Percentiles rank a stretch among this genome's conserved stretches.
Evolutionary conservation across 164 flowering plant genomes (phyloP).

Genomic region (Dillenia turbinata): DNA sequence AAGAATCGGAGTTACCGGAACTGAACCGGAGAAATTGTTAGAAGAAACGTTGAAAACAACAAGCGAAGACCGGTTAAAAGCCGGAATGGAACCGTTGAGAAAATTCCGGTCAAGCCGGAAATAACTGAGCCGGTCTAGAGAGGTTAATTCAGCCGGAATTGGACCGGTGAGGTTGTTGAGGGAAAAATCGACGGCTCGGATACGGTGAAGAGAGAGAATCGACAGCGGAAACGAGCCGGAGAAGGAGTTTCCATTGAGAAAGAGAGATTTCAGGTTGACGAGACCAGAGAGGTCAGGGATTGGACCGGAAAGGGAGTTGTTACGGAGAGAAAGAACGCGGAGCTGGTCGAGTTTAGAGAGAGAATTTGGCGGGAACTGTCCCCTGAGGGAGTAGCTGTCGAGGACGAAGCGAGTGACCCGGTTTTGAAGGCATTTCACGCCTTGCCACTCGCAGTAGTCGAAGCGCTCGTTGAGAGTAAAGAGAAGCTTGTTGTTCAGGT

Average conservation of each 20-base stretch:
- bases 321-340: slow-evolving; percentile 66
- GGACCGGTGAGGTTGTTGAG: slow-evolving; percentile 55
- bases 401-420: slow-evolving; percentile 53
- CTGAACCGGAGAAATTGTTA: slow-evolving; percentile 59
- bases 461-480: slow-evolving; percentile 26
- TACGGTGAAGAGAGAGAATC: slow-evolving; percentile 47
- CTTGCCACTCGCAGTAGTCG: slow-evolving; percentile 60
- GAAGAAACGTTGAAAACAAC: slow-evolving; percentile 59
- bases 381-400: slow-evolving; percentile 38
- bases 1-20: slow-evolving; percentile 61
- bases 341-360: slow-evolving; percentile 64
- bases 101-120: slow-evolving; percentile 62
- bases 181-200: slow-evolving; percentile 67
- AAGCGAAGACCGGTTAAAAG: slow-evolving; percentile 67
- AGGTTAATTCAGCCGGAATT: slow-evolving; percentile 36
- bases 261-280: slow-evolving; percentile 61
- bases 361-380: slow-evolving; percentile 46
- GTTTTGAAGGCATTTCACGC: slow-evolving; percentile 46
- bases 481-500: slow-evolving; percentile 31
- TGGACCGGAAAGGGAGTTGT: slow-evolving; percentile 78
- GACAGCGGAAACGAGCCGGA: slow-evolving; percentile 73
- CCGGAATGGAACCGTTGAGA: slow-evolving; percentile 71
- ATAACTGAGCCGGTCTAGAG: slow-evolving; percentile 38
- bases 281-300: slow-evolving; percentile 72
- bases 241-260: slow-evolving; percentile 65